These are phyloP conservation scores for Penicillium sp. DNA, from an alignment of 2,329 filamentous ascomycete genomes.

Conservation along the genomic window DNA sequence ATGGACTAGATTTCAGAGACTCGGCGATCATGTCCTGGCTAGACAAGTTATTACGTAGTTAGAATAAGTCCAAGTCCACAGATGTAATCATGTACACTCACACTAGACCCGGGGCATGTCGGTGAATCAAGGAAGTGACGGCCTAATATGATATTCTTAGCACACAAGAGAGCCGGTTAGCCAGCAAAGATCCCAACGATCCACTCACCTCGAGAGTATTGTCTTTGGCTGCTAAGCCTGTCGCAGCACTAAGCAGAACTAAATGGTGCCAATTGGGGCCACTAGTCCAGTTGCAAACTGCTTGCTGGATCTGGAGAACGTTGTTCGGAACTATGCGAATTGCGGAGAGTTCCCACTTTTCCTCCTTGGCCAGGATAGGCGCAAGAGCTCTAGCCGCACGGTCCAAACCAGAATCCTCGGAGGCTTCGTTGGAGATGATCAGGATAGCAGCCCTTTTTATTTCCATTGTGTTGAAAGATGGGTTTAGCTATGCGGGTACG, in stretches of 20 bases:
- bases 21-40: neutral
- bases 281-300: neutral
- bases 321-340: neutral
- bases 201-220: neutral
- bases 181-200: neutral
- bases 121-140: neutral
- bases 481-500: neutral
- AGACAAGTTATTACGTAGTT: neutral
- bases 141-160: neutral
- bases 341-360: neutral
- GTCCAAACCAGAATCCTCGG: neutral
- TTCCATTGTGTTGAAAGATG: neutral
- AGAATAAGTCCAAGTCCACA: neutral
- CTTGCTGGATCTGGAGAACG: neutral
- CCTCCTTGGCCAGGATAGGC: neutral
- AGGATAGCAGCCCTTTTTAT: neutral
- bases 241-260: neutral
- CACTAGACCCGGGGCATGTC: neutral
- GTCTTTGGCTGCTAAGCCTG: neutral
- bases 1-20: neutral
- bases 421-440: neutral
- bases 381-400: neutral
- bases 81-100: neutral
- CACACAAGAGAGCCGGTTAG: neutral
- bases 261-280: neutral